A percentile compares a stretch with the other conserved stretches of the same genome.
Conservation (phyloP, 2,329 filamentous ascomycete species). For the Ceratocystis alfenasii region DNA sequence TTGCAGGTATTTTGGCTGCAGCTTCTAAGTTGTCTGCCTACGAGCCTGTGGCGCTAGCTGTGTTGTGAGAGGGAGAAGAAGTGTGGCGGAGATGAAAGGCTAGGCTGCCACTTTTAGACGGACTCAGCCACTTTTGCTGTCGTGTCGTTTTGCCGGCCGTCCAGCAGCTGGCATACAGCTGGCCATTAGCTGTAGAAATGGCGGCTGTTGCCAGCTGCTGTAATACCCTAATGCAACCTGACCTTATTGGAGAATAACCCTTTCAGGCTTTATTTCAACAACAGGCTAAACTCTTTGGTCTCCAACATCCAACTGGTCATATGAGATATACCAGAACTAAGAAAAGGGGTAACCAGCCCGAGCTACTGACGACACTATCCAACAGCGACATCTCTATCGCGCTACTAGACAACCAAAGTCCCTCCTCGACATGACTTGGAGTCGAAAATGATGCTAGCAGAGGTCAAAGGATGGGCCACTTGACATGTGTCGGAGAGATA, state of each 20-base stretch:
- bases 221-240: no score
- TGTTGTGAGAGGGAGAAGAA: neutral
- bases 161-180: no score
- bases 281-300: neutral
- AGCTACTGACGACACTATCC: neutral
- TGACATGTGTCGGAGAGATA: no score
- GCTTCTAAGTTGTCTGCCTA: constrained; percentile 4
- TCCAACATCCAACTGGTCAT: neutral
- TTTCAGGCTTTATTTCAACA: no score
- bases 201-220: no score
- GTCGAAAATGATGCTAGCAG: neutral
- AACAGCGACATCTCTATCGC: neutral
- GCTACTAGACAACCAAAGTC: neutral
- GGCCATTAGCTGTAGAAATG: no score
- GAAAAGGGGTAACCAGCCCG: neutral
- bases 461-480: no score
- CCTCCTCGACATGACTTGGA: neutral
- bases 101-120: no score
- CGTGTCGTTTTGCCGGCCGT: no score
- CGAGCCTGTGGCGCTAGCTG: neutral
- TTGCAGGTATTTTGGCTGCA: neutral
- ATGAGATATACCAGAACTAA: constrained; percentile 1
- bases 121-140: no score
- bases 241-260: no score
- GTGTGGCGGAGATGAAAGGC: neutral